phyloP scores from a whole-genome alignment of 2,329 filamentous ascomycete genomes.

The Didymella glomerata region DNA sequence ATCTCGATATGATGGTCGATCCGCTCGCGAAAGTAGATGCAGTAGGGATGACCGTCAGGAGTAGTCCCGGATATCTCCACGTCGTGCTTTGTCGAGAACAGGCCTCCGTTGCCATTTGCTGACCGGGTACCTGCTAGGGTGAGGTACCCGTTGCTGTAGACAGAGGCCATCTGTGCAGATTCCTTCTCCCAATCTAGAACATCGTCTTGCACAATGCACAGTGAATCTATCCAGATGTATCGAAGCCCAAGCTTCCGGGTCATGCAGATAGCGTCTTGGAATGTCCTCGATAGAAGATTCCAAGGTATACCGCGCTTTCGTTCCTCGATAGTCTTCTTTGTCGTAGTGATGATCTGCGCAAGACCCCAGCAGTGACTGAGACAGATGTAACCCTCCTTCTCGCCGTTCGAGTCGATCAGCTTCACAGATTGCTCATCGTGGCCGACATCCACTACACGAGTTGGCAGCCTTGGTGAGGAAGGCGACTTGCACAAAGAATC shows the following conservation, averaged over 20 bases:
- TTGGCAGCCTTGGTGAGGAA: background rate
- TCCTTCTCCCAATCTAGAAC: background rate
- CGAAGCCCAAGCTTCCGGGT: background rate
- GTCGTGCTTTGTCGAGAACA: background rate
- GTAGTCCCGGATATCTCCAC: background rate
- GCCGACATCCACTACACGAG: background rate
- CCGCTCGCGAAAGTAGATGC: background rate
- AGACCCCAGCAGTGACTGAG: background rate
- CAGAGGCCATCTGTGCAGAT: background rate
- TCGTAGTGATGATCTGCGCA: background rate
- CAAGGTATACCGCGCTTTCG: background rate
- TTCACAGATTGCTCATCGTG: background rate
- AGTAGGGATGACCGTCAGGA: background rate
- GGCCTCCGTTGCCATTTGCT: background rate
- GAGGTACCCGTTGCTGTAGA: background rate
- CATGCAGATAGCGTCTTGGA: background rate
- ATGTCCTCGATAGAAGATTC: background rate
- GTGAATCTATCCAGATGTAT: background rate
- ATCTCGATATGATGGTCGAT: background rate
- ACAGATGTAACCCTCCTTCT: background rate
- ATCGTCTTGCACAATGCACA: background rate
- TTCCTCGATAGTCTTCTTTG: background rate
- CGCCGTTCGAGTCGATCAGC: background rate
- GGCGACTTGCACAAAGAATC: background rate
- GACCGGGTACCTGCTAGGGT: background rate